These are phyloP conservation scores for Fusarium tuaranense DNA, from an alignment of 2,329 filamentous ascomycete species.

Conservation along the genomic window DNA sequence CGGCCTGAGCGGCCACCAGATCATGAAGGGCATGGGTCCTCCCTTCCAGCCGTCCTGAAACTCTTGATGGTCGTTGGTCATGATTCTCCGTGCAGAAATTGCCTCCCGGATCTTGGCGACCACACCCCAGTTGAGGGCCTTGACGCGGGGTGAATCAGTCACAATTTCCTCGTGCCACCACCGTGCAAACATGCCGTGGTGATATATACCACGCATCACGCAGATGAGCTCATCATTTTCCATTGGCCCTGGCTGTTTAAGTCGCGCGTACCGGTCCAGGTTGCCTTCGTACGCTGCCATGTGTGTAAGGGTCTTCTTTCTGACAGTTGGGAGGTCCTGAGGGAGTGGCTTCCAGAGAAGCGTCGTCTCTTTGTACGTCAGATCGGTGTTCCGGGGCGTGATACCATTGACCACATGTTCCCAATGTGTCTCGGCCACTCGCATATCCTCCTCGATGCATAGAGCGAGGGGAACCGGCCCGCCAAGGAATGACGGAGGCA, in stretches of 20 bases:
- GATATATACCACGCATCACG: not conserved
- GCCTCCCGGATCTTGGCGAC: not conserved
- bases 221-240: not conserved
- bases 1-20: slow-evolving; percentile 19
- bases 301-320: slow-evolving; percentile 3
- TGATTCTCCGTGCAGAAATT: slow-evolving; percentile 7
- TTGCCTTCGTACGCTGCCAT: slow-evolving; percentile 21
- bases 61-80: slow-evolving; percentile 6
- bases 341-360: slow-evolving; percentile 3
- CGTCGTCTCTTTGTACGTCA: not conserved
- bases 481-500: not conserved
- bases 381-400: not conserved
- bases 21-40: slow-evolving; percentile 3
- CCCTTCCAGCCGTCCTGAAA: not conserved
- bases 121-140: not conserved
- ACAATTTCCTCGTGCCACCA: slow-evolving; percentile 21
- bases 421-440: not conserved
- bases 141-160: not conserved
- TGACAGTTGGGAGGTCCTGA: slow-evolving; percentile 9
- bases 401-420: not conserved
- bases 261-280: slow-evolving; percentile 3
- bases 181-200: slow-evolving; percentile 14
- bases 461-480: not conserved
- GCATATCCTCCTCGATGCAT: slow-evolving; percentile 20
- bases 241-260: not conserved